Conservation (phyloP, 2,329 filamentous ascomycete species). For the Paecilomyces formosus region DNA sequence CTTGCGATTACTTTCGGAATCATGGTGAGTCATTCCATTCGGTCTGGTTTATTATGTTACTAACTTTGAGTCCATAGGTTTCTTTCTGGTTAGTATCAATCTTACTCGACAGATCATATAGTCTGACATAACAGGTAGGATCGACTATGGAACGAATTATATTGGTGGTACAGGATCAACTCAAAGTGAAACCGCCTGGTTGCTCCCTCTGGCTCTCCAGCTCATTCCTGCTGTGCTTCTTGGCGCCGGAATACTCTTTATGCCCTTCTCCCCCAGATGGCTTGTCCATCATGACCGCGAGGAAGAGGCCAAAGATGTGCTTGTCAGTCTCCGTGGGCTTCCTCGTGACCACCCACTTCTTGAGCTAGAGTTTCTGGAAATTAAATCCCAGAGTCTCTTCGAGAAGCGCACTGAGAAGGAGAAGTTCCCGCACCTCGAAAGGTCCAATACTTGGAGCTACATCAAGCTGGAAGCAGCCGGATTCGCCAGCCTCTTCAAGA, state of each 20-base stretch:
- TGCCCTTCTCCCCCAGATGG: constrained; percentile 74
- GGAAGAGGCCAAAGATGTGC: constrained; percentile 55
- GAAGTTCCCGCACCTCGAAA: constrained; percentile 58
- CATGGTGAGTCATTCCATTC: constrained; percentile 44
- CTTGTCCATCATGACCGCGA: constrained; percentile 64
- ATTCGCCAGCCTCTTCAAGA: constrained; percentile 21
- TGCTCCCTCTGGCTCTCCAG: constrained; percentile 41
- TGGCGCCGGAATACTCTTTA: constrained; percentile 67
- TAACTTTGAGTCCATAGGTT: constrained; percentile 4
- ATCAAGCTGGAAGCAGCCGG: constrained; percentile 56
- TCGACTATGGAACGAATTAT: constrained; percentile 45
- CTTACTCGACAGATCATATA: constrained; percentile 1
- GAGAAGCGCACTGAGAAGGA: constrained; percentile 64
- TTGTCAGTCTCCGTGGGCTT: constrained; percentile 58
- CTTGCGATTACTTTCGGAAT: constrained; percentile 55
- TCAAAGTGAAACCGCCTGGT: constrained; percentile 53
- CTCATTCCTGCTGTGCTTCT: constrained; percentile 60
- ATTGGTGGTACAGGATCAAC: constrained; percentile 52
- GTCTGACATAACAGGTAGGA: constrained; percentile 8
- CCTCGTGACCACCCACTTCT: constrained; percentile 59
- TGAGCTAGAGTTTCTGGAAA: constrained; percentile 72
- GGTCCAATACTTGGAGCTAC: constrained; percentile 55
- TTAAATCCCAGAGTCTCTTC: constrained; percentile 70
- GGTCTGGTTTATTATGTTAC: constrained; percentile 35
- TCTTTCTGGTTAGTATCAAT: constrained; percentile 21